A percentile compares a stretch with the other conserved stretches of the same genome.
phyloP scores from a whole-genome alignment of 2,329 filamentous ascomycete species.

The Hymenoscyphus repandus region DNA sequence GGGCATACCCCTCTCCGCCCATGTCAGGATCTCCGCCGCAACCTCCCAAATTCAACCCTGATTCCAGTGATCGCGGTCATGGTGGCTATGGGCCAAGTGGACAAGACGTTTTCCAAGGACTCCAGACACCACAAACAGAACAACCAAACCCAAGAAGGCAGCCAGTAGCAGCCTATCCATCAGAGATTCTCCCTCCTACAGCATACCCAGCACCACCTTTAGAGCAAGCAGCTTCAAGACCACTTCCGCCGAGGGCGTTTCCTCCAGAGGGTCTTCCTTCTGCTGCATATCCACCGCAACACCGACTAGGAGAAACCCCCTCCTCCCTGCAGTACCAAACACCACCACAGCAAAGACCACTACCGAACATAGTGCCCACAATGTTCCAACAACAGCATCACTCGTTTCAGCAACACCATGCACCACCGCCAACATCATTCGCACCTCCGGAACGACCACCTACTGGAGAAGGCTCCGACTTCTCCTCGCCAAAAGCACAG shows the following conservation, averaged over 20 bases:
- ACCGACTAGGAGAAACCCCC: conserved; percentile 19
- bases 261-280: too few species aligned
- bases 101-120: conserved; percentile 47
- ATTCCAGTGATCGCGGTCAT: conserved; percentile 51
- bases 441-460: conserved; percentile 29
- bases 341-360: conserved; percentile 17
- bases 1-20: conserved; percentile 67
- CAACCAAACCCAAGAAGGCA: conserved; percentile 21
- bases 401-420: conserved; percentile 17
- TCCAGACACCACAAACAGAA: conserved; percentile 25
- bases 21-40: conserved; percentile 65
- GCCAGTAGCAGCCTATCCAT: conserved; percentile 35
- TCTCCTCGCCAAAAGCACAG: conserved; percentile 54
- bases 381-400: conserved; percentile 20
- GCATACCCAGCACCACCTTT: conserved; percentile 17
- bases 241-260: too few species aligned
- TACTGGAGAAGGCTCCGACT: conserved; percentile 41
- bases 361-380: conserved; percentile 17
- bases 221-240: not conserved
- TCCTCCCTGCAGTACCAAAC: conserved; percentile 15
- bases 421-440: conserved; percentile 22
- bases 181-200: conserved; percentile 29
- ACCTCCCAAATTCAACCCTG: conserved; percentile 53
- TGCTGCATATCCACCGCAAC: too few species aligned
- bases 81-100: conserved; percentile 38